phyloP scores from a whole-genome alignment of 2,329 filamentous ascomycete genomes.

The Gyromitra esculenta region DNA sequence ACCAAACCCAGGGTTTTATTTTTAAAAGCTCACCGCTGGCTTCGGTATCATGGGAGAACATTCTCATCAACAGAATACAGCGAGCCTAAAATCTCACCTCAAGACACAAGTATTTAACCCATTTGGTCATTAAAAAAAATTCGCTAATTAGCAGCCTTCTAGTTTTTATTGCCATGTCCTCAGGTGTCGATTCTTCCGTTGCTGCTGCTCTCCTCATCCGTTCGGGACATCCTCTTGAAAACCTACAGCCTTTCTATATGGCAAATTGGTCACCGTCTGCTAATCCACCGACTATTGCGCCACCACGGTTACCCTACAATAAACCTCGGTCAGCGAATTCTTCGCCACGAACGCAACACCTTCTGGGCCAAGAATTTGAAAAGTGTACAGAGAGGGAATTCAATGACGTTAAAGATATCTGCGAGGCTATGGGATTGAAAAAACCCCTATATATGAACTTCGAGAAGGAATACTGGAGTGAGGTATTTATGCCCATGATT shows the following conservation, averaged over 20 bases:
- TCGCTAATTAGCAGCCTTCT: conserved; percentile 13
- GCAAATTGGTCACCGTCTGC: conserved; percentile 54
- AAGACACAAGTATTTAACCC: conserved; percentile 45
- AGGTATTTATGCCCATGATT: conserved; percentile 55
- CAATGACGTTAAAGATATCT: conserved; percentile 49
- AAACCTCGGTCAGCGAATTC: conserved; percentile 38
- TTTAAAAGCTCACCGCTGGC: not conserved
- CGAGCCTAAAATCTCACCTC: conserved; percentile 38
- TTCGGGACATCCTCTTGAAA: conserved; percentile 49
- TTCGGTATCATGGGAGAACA: conserved; percentile 5
- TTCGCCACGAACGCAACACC: conserved; percentile 9
- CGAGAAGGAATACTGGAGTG: conserved; percentile 55
- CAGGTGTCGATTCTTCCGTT: conserved; percentile 54
- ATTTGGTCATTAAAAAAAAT: not conserved
- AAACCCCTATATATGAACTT: conserved; percentile 49
- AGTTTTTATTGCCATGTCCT: conserved; percentile 55
- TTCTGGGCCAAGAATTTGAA: not conserved
- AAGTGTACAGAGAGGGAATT: conserved; percentile 54
- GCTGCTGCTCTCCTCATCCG: conserved; percentile 50
- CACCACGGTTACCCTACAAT: conserved; percentile 43
- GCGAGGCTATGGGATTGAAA: conserved; percentile 44
- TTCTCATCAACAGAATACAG: conserved; percentile 40
- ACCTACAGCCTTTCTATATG: conserved; percentile 55
- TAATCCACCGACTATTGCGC: conserved; percentile 36
- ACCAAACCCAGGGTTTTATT: not conserved